Evolutionary conservation across 169 alveolate species (phyloP), one percentile per base, ranked within the genome.

Genomic region (Ichthyophthirius multifiliis): DNA sequence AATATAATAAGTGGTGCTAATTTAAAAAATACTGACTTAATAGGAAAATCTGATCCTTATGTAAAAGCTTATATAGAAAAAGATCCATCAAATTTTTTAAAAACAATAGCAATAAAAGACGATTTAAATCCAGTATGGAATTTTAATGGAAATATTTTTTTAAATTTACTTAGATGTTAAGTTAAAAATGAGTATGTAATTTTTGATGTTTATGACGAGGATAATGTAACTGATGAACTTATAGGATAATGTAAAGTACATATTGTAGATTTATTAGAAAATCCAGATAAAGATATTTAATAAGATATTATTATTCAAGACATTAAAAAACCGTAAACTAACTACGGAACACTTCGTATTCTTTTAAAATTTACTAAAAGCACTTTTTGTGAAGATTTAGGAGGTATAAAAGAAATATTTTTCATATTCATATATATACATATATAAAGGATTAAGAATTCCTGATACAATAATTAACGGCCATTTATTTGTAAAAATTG

Each of bases 41-140:
- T 32, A 10, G 79, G 85, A 13, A 79, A 79, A 48, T 65, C 80
- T 35, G 79, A 79, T 37, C 80, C 79, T 16, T 67, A 62, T 65
- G 73, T 65, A 4, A 63, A 34, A 27, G 63, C 71, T 15, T 71
- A 41, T 10, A 46, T 65, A 20, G 34, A 65, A 3, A 65, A 64
- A 65, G 43, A 34, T 18, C 10, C 3, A 7, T 12, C 43, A 4
- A 20, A 79, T 12, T 48, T 48, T 10, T 15, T 79, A 35, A 23
- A 65, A 35, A 79, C 81, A 13, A 23, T 35, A 1, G 41, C 43
- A 3, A 35, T 35, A 13, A 39, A 79, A 15, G 48, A 79, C 47
- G 41, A 62, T 34, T 47, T 79, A 37, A 74, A 79, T 46, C 85
- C 85, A 6, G 76, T 46, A 9, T 79, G 79, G 79, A 64, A 79